Conservation (phyloP, 108 stramenopile species). For the Stephanodiscus triporus region DNA sequence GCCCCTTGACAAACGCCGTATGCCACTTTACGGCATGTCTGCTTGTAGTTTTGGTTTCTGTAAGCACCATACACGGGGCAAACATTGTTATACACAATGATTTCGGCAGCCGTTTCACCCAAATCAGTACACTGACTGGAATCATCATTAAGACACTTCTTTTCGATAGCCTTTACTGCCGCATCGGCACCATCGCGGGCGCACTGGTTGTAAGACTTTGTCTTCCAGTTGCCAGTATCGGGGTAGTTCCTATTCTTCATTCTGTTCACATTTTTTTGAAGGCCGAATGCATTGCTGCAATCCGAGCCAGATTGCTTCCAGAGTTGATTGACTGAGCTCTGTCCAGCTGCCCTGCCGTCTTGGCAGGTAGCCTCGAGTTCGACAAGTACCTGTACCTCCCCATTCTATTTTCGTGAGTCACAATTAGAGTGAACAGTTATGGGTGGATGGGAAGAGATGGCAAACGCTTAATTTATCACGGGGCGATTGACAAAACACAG, state of each 20-base stretch:
- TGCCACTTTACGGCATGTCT: neutral
- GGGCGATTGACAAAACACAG: neutral
- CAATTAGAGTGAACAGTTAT: too few relatives aligned
- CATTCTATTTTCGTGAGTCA: slow-evolving; percentile 12
- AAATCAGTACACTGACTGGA: neutral
- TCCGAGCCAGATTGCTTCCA: neutral
- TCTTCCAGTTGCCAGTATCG: neutral
- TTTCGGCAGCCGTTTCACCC: neutral
- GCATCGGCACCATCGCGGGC: neutral
- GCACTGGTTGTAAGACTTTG: neutral
- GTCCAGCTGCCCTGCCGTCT: neutral
- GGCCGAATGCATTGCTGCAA: neutral
- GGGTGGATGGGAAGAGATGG: too few relatives aligned
- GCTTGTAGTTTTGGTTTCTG: neutral
- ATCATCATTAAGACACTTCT: neutral
- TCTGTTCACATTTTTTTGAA: neutral
- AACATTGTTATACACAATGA: neutral
- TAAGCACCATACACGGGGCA: neutral
- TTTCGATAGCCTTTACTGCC: neutral
- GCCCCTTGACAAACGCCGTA: neutral
- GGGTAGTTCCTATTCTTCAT: neutral
- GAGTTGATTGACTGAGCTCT: neutral
- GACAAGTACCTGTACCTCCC: neutral
- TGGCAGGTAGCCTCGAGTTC: neutral
- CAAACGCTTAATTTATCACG: too few relatives aligned